Evolutionary conservation across 371 early-diverging fungal genomes (phyloP), one percentile per base, ranked within the genome.

Genomic region (Circinella umbellata): DNA sequence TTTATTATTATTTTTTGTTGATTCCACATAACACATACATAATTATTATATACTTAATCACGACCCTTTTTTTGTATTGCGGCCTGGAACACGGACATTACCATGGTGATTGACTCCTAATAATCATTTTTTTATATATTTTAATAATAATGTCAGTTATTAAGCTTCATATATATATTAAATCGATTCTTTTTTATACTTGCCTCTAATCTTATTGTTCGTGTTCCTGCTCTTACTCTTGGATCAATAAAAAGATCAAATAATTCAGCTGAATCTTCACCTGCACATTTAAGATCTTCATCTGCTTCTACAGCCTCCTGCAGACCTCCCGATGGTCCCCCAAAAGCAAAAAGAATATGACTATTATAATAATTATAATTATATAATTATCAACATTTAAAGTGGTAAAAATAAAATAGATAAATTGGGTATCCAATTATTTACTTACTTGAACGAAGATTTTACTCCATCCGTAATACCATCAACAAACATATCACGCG

Each of bases 261-360:
- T 74, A 92, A 69, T 11, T 85, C 81, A 47, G 77, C 79, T 34
- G 89, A 77, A 63, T 92, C 92, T 14, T 92, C 91, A 11, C 86
- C 85, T 27, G 80, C 80, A 20, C 84, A 81, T 53, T 83, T 81
- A 20, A 92, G 68, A 69, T 86, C 83, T 69, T 91, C 88, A 74
- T 92, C 93, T 4, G 89, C 86, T 61, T 91, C 92, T 18, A 92
- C 85, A 3, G 90, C 88, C 20, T 89, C 83, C 70, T 92, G 91
- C 39, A 93, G 69, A 20, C 92, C 93, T 42, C 81, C 86, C 78
- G 92, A 89, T 34, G 90, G 69, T 15, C 93, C 93, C 49, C 81
- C 86, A 80, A 93, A 90, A 20, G 90, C 88, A 67, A 93, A 73
- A 46, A 93, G 67, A 15, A 89, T 64, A 75, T 92, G 92, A 17